phyloP scores from a whole-genome alignment of 148 eudicot species.

The Hydrangea macrophylla region DNA sequence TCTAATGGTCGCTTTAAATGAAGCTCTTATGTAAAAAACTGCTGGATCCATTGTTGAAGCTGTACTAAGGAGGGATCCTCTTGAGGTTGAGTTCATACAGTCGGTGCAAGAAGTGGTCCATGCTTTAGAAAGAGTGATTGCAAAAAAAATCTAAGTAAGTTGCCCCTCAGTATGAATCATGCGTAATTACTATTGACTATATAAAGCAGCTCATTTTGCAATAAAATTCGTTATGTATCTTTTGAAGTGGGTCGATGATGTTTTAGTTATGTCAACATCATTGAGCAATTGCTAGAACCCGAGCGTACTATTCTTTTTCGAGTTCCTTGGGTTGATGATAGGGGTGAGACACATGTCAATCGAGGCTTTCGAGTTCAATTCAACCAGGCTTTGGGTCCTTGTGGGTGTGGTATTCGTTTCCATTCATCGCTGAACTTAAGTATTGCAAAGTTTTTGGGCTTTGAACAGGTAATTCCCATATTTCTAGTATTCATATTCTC shows the following conservation, averaged over 20 bases:
- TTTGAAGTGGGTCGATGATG: slow-evolving; percentile 9
- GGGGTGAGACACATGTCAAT: slow-evolving; percentile 91
- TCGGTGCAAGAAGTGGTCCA: slow-evolving; percentile 86
- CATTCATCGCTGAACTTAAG: slow-evolving; percentile 95
- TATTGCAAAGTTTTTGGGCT: slow-evolving; percentile 85
- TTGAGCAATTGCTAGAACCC: slow-evolving; percentile 96
- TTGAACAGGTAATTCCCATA: slow-evolving; percentile 71
- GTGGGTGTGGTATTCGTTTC: slow-evolving; percentile 95
- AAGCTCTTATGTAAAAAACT: slow-evolving; percentile 95
- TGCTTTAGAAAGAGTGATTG: slow-evolving; percentile 90
- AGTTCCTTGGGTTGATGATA: slow-evolving; percentile 98
- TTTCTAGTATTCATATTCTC: background rate
- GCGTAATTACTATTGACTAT: background rate
- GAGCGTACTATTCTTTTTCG: slow-evolving; percentile 88
- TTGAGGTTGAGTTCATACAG: slow-evolving; percentile 92
- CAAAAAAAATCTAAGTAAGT: slow-evolving; percentile 88
- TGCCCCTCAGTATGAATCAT: background rate
- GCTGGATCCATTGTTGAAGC: slow-evolving; percentile 98
- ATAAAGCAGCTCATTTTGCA: background rate
- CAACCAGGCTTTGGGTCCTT: slow-evolving; percentile 95
- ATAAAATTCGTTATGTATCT: background rate
- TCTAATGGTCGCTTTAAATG: slow-evolving; percentile 20
- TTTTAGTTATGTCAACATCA: slow-evolving; percentile 81
- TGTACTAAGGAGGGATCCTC: slow-evolving; percentile 92
- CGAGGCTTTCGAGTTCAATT: slow-evolving; percentile 94